Conservation (phyloP, 2,329 filamentous ascomycete species). For the Blastomyces parvus region DNA sequence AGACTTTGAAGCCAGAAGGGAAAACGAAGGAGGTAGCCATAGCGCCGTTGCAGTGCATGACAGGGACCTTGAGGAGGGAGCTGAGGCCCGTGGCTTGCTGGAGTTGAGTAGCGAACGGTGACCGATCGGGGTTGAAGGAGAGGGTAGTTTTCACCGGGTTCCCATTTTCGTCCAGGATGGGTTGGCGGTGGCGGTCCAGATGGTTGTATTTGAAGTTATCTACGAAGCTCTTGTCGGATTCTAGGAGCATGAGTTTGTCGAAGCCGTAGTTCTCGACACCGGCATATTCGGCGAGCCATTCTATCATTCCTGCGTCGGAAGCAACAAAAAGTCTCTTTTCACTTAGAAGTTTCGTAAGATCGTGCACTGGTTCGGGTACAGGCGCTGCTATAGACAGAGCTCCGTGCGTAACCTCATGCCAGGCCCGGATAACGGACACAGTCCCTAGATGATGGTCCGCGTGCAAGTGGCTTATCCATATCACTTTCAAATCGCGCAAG, state of each 20-base stretch:
- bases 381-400: conserved; percentile 22
- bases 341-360: conserved; percentile 30
- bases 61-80: conserved; percentile 56
- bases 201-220: conserved; percentile 22
- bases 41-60: conserved; percentile 71
- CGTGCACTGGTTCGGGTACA: conserved; percentile 28
- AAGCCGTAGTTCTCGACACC: conserved; percentile 68
- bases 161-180: conserved; percentile 2
- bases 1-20: conserved; percentile 69
- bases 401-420: conserved; percentile 53
- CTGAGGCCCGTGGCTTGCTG: conserved; percentile 51
- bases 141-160: conserved; percentile 18
- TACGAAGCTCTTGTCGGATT: conserved; percentile 25
- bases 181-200: conserved; percentile 7
- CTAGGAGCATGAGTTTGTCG: conserved; percentile 44
- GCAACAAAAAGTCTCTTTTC: conserved; percentile 52
- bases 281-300: conserved; percentile 71
- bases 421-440: conserved; percentile 69
- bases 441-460: conserved; percentile 92
- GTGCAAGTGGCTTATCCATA: conserved; percentile 93
- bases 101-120: conserved; percentile 27
- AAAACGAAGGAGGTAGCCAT: conserved; percentile 71
- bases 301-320: conserved; percentile 60
- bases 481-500: conserved; percentile 64
- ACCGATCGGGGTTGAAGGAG: conserved; percentile 16